Conservation (phyloP, 106 monocot genomes). For the Alisma plantagoaquatica region DNA sequence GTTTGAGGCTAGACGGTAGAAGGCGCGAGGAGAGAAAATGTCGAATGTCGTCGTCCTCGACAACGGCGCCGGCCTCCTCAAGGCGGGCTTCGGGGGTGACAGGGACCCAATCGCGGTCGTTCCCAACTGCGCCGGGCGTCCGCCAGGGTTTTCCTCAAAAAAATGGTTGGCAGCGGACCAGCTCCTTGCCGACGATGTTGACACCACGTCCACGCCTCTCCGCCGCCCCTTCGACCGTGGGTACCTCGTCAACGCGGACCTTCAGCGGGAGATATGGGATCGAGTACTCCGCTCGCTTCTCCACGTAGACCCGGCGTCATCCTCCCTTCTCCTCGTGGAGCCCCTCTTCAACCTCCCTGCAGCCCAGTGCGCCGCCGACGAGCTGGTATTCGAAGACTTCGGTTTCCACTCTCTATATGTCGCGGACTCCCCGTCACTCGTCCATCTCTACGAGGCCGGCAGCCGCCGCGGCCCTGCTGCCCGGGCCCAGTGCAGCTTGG, state of each 20-base stretch:
- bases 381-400: slow-evolving; percentile 90
- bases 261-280: slow-evolving; percentile 77
- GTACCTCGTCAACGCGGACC: slow-evolving; percentile 75
- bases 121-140: slow-evolving; percentile 77
- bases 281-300: slow-evolving; percentile 47
- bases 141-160: slow-evolving; percentile 18
- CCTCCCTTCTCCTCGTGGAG: slow-evolving; percentile 85
- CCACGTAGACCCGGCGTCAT: slow-evolving; percentile 30
- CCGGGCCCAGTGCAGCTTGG: slow-evolving; percentile 54
- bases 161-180: slow-evolving; percentile 68
- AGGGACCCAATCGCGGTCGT: slow-evolving; percentile 54
- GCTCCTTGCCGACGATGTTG: slow-evolving; percentile 51
- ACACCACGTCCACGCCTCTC: slow-evolving; percentile 56
- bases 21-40: too few relatives aligned
- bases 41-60: slow-evolving; percentile 71
- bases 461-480: slow-evolving; percentile 12
- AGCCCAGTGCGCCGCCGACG: slow-evolving; percentile 66
- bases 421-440: slow-evolving; percentile 77
- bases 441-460: slow-evolving; percentile 79
- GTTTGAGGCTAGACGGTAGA: too few relatives aligned
- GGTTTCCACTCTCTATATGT: slow-evolving; percentile 62
- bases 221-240: slow-evolving; percentile 93
- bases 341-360: slow-evolving; percentile 75
- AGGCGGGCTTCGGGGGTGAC: slow-evolving; percentile 94
- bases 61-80: slow-evolving; percentile 86